Evolutionary conservation across 176 grass and related monocot species (phyloP).

Genomic region (Hordeum marinum): DNA sequence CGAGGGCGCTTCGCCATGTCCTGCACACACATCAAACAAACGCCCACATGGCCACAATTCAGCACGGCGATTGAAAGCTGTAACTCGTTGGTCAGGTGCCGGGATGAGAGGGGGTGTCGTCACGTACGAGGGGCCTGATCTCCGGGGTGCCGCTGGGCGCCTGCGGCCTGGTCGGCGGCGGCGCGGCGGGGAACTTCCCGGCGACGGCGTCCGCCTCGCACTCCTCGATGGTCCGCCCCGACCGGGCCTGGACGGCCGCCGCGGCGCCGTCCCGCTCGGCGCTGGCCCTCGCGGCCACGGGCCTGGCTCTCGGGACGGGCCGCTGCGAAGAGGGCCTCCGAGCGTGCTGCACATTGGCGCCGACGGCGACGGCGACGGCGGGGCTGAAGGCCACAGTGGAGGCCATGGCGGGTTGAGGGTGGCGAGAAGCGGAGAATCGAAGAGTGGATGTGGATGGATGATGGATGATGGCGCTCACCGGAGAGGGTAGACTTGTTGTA

Average conservation of each 20-base stretch:
- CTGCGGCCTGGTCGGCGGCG: constrained; percentile 40
- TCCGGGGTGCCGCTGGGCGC: constrained; percentile 69
- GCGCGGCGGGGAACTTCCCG: constrained; percentile 64
- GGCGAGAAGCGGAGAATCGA: neutral
- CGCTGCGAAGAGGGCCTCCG: neutral
- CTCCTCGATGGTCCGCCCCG: constrained; percentile 76
- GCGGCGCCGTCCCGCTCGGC: constrained; percentile 41
- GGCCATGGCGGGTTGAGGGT: constrained; percentile 31
- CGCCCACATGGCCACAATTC: constrained; percentile 11
- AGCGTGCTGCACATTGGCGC: constrained; percentile 27
- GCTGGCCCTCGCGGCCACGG: constrained; percentile 45
- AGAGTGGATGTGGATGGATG: neutral
- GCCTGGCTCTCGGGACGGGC: constrained; percentile 18
- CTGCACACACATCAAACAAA: constrained; percentile 16
- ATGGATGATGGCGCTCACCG: neutral
- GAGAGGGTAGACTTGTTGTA: neutral
- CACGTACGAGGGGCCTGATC: constrained; percentile 64
- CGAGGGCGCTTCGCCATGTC: constrained; percentile 74
- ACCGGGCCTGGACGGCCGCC: constrained; percentile 46
- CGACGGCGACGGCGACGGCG: neutral
- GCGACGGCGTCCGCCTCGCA: constrained; percentile 88
- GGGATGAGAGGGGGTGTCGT: neutral
- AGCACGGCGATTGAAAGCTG: neutral
- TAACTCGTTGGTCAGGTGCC: neutral
- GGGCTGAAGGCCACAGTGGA: constrained; percentile 51